Base-by-base conservation (phyloP, 768 basidiomycete genomes). In the Russula vinacea region DNA sequence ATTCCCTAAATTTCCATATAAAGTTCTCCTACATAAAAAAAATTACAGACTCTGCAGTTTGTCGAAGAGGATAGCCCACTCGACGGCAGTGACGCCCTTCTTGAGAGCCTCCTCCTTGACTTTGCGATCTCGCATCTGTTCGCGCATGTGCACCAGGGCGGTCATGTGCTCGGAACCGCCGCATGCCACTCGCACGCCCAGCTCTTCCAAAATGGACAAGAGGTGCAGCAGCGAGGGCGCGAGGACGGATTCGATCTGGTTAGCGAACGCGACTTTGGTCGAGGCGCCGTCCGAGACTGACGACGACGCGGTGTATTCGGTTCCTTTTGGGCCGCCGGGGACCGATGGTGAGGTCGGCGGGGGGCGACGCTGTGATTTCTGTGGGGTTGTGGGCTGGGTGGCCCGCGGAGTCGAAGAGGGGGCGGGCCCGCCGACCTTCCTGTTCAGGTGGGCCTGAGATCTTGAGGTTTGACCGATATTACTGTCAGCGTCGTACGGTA, bases 41-140 rank as follows among this genome's bases (percentile, higher is more conserved):
- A 49, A 69, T 40, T 54, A 78, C 61, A 76, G 67, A 42, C 70
- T 76, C 66, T 81, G 82, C 66, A 89, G 71, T 70, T 77, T 83
- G 73, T 90, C 89, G 62, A 90, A 73, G 69, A 90, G 76, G 69
- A 90, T 87, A 24, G 89, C 89, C 89, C 89, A 90, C 69, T 90
- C 89, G 75, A 90, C 77, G 9, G 88, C 79, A 0, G 87, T 89
- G 56, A 90, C 77, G 1, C 89, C 89, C 69, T 81, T 76, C 70
- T 76, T 82, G 74, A 90, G 70, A 59, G 87, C 89, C 67, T 85
- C 85, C 68, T 87, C 86, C 73, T 80, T 86, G 53, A 90, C 78
- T 72, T 89, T 87, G 62, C 83, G 75, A 72, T 90, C 83, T 66
- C 89, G 74, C 24, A 85, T 89, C 64, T 83, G 84, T 60, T 87